These are phyloP conservation scores for Silene uniflora DNA, from an alignment of 148 eudicot genomes.

Conservation along the genomic window DNA sequence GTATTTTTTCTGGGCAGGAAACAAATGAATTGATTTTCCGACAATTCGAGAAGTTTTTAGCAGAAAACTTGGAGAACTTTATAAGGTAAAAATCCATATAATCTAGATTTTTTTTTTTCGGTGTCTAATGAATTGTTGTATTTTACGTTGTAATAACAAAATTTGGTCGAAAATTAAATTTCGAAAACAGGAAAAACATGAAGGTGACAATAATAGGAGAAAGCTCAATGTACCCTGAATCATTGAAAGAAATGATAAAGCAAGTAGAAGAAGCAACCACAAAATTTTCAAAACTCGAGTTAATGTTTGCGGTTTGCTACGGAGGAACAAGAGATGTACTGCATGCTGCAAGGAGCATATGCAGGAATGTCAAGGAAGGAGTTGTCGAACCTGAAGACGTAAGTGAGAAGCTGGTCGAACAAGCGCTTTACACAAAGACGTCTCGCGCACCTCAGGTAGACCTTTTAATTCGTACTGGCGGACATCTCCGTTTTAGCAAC, in stretches of 20 bases:
- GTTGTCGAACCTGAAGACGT: not conserved
- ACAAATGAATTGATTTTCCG: slow-evolving; percentile 3
- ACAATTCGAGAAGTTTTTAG: slow-evolving; percentile 8
- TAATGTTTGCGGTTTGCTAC: slow-evolving; percentile 17
- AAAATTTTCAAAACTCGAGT: not conserved
- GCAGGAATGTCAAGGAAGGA: slow-evolving; percentile 6
- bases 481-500: slow-evolving; percentile 10
- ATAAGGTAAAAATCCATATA: not conserved
- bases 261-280: slow-evolving; percentile 20
- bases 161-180: not conserved
- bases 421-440: slow-evolving; percentile 2
- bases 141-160: not conserved
- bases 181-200: slow-evolving; percentile 6
- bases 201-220: slow-evolving; percentile 4
- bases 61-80: slow-evolving; percentile 17
- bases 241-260: slow-evolving; percentile 7
- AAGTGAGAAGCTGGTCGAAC: not conserved
- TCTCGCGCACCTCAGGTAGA: slow-evolving; percentile 5
- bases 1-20: slow-evolving; percentile 5
- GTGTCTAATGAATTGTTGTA: too few relatives aligned
- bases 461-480: slow-evolving; percentile 18
- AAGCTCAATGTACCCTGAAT: slow-evolving; percentile 11
- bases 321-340: slow-evolving; percentile 13
- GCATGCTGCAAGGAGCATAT: not conserved
- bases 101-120: too few relatives aligned